These are phyloP conservation scores for Potentilla sterilis DNA, from an alignment of 306 rosid species.

Conservation along the genomic window DNA sequence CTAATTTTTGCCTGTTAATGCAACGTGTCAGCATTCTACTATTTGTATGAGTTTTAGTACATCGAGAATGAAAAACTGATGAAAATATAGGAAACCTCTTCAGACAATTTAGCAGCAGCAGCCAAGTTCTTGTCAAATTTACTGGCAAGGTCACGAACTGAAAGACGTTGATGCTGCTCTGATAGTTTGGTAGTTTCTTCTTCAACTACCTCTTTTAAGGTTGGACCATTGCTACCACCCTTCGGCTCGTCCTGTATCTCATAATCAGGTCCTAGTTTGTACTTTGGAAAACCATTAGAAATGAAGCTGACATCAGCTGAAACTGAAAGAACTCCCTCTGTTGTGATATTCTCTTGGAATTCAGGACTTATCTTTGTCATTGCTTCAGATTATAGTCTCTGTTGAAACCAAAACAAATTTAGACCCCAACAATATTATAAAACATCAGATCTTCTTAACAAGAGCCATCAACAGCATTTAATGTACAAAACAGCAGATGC, in stretches of 20 bases:
- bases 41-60: not conserved
- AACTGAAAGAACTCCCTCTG: conserved; percentile 61
- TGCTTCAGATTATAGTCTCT: conserved; percentile 33
- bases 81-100: conserved; percentile 57
- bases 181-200: conserved; percentile 68
- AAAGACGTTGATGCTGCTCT: conserved; percentile 90
- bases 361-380: conserved; percentile 94
- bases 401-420: conserved; percentile 30
- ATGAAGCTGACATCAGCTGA: conserved; percentile 92
- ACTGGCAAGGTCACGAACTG: conserved; percentile 95
- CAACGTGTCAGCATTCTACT: not conserved
- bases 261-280: conserved; percentile 72
- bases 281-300: conserved; percentile 69
- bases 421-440: conserved; percentile 10
- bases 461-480: conserved; percentile 10
- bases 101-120: conserved; percentile 87
- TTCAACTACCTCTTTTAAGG: conserved; percentile 74
- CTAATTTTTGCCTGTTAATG: conserved; percentile 69
- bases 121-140: conserved; percentile 95
- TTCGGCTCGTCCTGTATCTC: conserved; percentile 74
- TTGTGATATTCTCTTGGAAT: conserved; percentile 50
- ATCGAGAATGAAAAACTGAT: conserved; percentile 13
- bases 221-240: conserved; percentile 64
- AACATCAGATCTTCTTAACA: conserved; percentile 1
- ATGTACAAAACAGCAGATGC: conserved; percentile 11